Base-by-base conservation (phyloP, 192 early-diverging fungal species). In the Coemansia sp. region DNA sequence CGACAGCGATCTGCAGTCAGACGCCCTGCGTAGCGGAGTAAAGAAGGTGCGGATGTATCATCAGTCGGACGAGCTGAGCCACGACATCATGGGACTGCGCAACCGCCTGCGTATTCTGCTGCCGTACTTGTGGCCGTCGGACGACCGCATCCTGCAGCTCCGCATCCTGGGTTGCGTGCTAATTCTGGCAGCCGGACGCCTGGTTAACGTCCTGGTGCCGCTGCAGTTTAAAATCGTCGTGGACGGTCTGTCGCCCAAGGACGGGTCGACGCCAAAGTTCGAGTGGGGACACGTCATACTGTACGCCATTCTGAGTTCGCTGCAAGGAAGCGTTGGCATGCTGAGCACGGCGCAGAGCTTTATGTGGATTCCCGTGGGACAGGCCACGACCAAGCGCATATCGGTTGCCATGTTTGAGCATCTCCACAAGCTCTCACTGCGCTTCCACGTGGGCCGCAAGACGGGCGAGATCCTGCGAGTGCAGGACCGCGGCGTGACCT, bases 381-480 rank as follows among this genome's bases (percentile, higher is more conserved):
- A 97, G 70, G 89, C 87, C 65, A 96, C 92, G 10, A 94, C 91
- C 13, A 85, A 92, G 39, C 83, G 91, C 43, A 81, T 99, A n/a
- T 91, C 92, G 11, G 82, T 97, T 8, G 81, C 79, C 17, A 92
- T 95, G 83, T 91, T 99, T 39, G 77, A 82, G 30, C 96, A 99
- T 58, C 66, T 95, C 54, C 94, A 94, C 65, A 82, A 65, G 19
- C 82, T 99, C 23, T 92, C 92, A 6, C 79, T 97, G 15, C 83
- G 87, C 18, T 99, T 90, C 68, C 95, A 98, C 54, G 84, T 97
- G 39, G 89, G 88, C 59, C 86, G 94, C 49, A 97, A 97, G 59
- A 98, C 95, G 0, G 92, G 92, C 37, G 93, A 97, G 64, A 83
- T 97, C 8, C 83, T 99, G 19, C 86, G 95, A 3, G 91, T 97